Percentiles rank a stretch among this genome's conserved stretches.
phyloP scores from a whole-genome alignment of 768 basidiomycete species.

The Lyophyllum atratum region DNA sequence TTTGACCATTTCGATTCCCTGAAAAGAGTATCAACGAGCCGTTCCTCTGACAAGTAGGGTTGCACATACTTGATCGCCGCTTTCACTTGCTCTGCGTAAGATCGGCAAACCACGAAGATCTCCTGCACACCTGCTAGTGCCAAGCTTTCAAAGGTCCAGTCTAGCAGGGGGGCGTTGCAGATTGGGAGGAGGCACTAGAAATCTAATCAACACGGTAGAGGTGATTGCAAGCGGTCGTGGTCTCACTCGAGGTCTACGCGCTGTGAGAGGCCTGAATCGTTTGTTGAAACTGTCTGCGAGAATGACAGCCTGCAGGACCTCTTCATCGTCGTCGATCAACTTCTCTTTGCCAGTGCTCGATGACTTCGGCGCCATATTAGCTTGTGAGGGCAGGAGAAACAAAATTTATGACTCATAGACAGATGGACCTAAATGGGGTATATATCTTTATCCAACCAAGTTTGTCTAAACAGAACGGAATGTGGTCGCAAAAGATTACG shows the following conservation, averaged over 20 bases:
- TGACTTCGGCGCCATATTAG: conserved; percentile 67
- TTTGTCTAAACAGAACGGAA: conserved; percentile 4
- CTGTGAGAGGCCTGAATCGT: conserved; percentile 88
- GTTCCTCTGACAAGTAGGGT: conserved; percentile 8
- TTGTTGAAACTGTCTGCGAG: conserved; percentile 97
- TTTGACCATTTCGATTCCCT: conserved; percentile 88
- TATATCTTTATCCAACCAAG: not conserved
- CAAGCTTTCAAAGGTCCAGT: conserved; percentile 96
- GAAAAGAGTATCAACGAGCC: conserved; percentile 16
- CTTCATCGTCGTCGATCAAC: conserved; percentile 70
- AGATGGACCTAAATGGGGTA: conserved; percentile 17
- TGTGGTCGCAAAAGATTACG: conserved; percentile 52
- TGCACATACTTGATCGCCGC: conserved; percentile 74
- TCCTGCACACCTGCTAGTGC: conserved; percentile 95
- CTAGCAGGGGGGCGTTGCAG: conserved; percentile 90
- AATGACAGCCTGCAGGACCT: conserved; percentile 91
- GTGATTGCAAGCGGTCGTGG: conserved; percentile 2
- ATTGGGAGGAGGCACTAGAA: conserved; percentile 86
- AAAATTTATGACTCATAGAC: conserved; percentile 26
- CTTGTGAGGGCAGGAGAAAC: conserved; percentile 10
- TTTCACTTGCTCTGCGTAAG: conserved; percentile 86
- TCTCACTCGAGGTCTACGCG: conserved; percentile 82
- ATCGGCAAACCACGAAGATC: conserved; percentile 93
- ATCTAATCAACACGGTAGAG: conserved; percentile 15
- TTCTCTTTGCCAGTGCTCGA: conserved; percentile 59